Evolutionary conservation across 164 flowering plant species (phyloP).

Genomic region (Vitis labrusca): DNA sequence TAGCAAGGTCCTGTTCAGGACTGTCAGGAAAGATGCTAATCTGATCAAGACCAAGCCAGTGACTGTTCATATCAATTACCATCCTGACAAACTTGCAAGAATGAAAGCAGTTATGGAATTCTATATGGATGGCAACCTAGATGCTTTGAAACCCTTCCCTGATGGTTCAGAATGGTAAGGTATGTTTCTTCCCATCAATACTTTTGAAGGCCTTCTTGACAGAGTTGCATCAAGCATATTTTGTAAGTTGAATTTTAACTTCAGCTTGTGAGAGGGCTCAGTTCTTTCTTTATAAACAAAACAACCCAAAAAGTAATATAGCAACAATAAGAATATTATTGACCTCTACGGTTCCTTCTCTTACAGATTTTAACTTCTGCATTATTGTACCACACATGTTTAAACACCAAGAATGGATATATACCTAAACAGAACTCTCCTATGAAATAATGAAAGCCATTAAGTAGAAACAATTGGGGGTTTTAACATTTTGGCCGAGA

Average conservation of each 20-base stretch:
- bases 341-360: too few species aligned
- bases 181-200: too few species aligned
- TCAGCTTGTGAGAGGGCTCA: too few species aligned
- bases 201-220: too few species aligned
- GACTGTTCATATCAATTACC: slow-evolving; percentile 65
- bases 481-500: too few species aligned
- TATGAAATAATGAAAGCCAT: neutral
- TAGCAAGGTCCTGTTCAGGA: slow-evolving; percentile 73
- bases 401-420: neutral
- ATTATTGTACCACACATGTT: too few species aligned
- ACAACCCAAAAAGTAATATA: too few species aligned
- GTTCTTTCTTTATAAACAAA: too few species aligned
- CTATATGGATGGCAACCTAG: slow-evolving; percentile 58
- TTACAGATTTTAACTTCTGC: too few species aligned
- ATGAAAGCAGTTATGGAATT: slow-evolving; percentile 68
- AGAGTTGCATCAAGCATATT: too few species aligned
- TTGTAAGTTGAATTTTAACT: too few species aligned
- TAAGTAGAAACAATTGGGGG: neutral
- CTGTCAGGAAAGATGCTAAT: slow-evolving; percentile 53
- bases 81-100: slow-evolving; percentile 67
- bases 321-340: too few species aligned
- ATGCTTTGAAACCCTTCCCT: slow-evolving; percentile 67
- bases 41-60: slow-evolving; percentile 62
- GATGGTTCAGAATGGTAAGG: slow-evolving; percentile 58
- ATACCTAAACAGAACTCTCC: neutral